Conservation (phyloP, 176 grass and related monocot genomes). For the Oryza meyeriana region DNA sequence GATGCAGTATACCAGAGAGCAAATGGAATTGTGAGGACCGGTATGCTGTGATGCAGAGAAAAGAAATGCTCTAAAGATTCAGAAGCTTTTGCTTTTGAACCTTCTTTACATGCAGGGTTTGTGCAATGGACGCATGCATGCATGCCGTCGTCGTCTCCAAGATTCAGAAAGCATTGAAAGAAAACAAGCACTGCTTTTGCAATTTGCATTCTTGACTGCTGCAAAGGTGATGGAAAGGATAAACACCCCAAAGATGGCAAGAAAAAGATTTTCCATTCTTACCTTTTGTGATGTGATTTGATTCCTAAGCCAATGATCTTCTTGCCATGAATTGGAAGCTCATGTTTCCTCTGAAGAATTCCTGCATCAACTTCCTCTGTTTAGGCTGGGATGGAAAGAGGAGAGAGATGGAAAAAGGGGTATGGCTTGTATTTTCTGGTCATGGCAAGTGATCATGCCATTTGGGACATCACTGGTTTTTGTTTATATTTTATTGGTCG, state of each 20-base stretch:
- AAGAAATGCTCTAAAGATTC: conserved; percentile 19
- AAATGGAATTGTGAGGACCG: background rate
- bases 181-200: conserved; percentile 31
- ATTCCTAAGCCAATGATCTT: conserved; percentile 22
- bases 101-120: conserved; percentile 47
- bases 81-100: conserved; percentile 43
- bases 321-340: conserved; percentile 25
- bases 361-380: background rate
- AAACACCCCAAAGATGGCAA: background rate
- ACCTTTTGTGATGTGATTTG: conserved; percentile 43
- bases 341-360: background rate
- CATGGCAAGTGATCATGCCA: conserved; percentile 19
- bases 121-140: background rate
- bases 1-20: conserved; percentile 29
- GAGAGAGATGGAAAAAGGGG: background rate
- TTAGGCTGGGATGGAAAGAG: background rate
- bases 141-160: conserved; percentile 9
- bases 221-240: conserved; percentile 7
- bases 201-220: conserved; percentile 24
- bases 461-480: conserved; percentile 3
- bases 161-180: conserved; percentile 24
- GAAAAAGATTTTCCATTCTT: background rate
- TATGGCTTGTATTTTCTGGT: conserved; percentile 15
- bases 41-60: background rate
- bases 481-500: conserved; percentile 24